phyloP scores from a whole-genome alignment of 1,139 yeast genomes.

The Pneumocystis wakefieldiae region DNA sequence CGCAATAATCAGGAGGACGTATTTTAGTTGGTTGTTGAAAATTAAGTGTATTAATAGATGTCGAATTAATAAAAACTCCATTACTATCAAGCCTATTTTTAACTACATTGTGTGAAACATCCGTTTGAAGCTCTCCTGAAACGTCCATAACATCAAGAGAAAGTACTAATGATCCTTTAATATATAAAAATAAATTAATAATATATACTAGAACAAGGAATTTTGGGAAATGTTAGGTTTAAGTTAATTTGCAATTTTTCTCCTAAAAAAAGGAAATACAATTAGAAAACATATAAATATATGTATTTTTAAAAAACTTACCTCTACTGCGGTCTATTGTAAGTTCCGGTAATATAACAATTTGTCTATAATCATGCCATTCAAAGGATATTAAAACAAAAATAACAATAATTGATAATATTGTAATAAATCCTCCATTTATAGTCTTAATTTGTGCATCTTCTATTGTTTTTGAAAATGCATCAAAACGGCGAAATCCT shows the following conservation, averaged over 20 bases:
- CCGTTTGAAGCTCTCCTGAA: conserved; percentile 69
- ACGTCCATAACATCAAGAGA: conserved; percentile 64
- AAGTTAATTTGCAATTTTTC: conserved; percentile 61
- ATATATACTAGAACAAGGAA: conserved; percentile 56
- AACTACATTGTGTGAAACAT: conserved; percentile 56
- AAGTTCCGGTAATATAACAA: conserved; percentile 62
- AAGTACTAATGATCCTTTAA: conserved; percentile 15
- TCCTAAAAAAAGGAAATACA: conserved; percentile 6
- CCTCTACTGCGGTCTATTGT: conserved; percentile 79
- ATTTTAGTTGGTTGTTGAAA: conserved; percentile 15
- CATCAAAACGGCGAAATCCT: conserved; percentile 39
- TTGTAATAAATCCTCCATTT: conserved; percentile 77
- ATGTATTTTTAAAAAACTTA: background rate
- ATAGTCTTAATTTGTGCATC: conserved; percentile 81
- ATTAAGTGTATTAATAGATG: conserved; percentile 12
- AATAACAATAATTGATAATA: conserved; percentile 51
- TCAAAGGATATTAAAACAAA: conserved; percentile 54
- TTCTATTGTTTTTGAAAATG: conserved; percentile 85
- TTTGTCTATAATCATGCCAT: conserved; percentile 53
- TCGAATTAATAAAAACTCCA: conserved; percentile 28
- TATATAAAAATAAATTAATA: conserved; percentile 1
- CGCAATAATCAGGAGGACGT: conserved; percentile 41
- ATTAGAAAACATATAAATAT: background rate
- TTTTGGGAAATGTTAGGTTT: conserved; percentile 64
- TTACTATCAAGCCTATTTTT: conserved; percentile 44